Evolutionary conservation across 1,139 yeast genomes (phyloP), one percentile per base, ranked within the genome.

Genomic region (Debaryomyces sp.): DNA sequence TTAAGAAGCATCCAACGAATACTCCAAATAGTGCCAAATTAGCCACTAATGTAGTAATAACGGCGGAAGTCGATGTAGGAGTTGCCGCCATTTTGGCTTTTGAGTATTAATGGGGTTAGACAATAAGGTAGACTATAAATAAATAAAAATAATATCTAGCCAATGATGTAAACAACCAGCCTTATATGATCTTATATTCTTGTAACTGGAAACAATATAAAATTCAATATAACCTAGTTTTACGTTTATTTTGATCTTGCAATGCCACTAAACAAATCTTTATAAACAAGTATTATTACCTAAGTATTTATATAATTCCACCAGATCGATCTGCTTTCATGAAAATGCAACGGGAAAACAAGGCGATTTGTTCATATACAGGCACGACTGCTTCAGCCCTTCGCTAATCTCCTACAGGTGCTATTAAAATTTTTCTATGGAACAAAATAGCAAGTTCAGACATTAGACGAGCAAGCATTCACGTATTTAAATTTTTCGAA

Each of bases 61-160:
- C 88, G 41, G 88, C 80, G 50, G 85, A 82, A 6, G 88, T 83
- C 4, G 89, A 83, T 1, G 87, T 69, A 23, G 64, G 56, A 45
- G 71, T 58, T 35, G 64, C 57, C 10, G 67, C 61, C 55, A 61
- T 57, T 36, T 18, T 21, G 33, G 15, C 13, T 35, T 13, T 15
- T 32, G 35, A 4, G 12, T 6, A 6, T 9, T 32, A n/a, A 6
- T 9, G 15, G 21, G 17, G 22, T 18, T 32, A 2, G 18, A 2
- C 7, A n/a, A 13, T 13, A 15, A 7, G 7, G 17, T 15, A 32
- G 15, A 32, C 35, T 15, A 26, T 26, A 30, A n/a, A 13, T 30
- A 3, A 30, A 30, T 13, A 30, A 27, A 27, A 27, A 32, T 6
- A 32, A 32, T 1, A 3, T 15, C 21, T 17, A 10, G 18, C 35